Conservation (phyloP, 176 grass and related monocot species). For the Ampelocalamus luodianensis region DNA sequence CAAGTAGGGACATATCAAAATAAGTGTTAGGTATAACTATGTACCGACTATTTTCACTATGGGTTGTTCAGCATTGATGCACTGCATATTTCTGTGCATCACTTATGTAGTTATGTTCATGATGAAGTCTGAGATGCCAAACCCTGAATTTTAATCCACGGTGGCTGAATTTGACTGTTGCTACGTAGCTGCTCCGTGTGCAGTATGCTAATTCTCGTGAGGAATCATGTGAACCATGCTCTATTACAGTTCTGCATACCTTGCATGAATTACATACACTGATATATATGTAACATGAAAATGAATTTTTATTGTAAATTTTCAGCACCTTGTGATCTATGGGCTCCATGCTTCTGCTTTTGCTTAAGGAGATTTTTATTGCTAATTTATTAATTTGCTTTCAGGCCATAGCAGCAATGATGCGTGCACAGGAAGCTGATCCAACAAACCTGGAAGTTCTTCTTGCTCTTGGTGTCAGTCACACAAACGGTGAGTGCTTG, state of each 20-base stretch:
- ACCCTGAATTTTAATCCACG: neutral
- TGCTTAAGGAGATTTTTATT: constrained; percentile 2
- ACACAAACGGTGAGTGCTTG: constrained; percentile 84
- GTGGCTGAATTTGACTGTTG: constrained; percentile 21
- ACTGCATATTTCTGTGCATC: constrained; percentile 34
- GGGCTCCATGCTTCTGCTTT: constrained; percentile 36
- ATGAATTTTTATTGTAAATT: neutral
- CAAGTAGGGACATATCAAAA: constrained; percentile 17
- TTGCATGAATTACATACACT: constrained; percentile 25
- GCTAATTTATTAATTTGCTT: constrained; percentile 23
- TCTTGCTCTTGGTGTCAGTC: constrained; percentile 99
- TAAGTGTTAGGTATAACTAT: constrained; percentile 13
- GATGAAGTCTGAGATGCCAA: neutral
- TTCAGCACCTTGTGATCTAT: constrained; percentile 32
- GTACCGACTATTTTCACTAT: neutral
- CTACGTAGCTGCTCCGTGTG: constrained; percentile 4
- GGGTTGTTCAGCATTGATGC: neutral
- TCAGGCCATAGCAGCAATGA: constrained; percentile 97
- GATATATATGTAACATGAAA: constrained; percentile 4
- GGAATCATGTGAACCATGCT: constrained; percentile 23
- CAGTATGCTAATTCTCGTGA: constrained; percentile 35
- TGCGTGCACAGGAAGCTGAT: constrained; percentile 90
- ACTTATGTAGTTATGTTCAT: constrained; percentile 1
- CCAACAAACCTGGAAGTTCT: constrained; percentile 96
- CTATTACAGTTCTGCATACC: constrained; percentile 1